Evolutionary conservation across 129 eudicot species (phyloP), one percentile per base, ranked within the genome.

Genomic region (Artemisia annua): DNA sequence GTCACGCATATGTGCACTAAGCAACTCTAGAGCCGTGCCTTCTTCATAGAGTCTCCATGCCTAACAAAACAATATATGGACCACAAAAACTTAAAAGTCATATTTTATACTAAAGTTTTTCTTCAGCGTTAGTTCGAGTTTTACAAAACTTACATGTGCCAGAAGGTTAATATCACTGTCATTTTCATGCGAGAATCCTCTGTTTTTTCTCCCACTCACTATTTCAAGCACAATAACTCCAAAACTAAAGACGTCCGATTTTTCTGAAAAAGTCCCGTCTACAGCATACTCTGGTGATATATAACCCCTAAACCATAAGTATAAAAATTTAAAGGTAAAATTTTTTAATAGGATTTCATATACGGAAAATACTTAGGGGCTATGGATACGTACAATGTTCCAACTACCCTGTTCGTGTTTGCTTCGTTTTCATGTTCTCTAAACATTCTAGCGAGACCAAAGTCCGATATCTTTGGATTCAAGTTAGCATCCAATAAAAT

Each of bases 271-370:
- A 11, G 55, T 65, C 5, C 83, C 83, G 8, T 59, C 57, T 7
- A 79, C 48, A 1, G 78, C 79, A 35, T 79, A 79, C 63, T 79
- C 83, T 17, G 83, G 79, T 8, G 79, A 60, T 58, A 79, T 65
- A 22, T 72, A 67, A 11, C 83, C 78, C 59, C 66, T 72, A 17
- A 49, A 66, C 15, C 4, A 51, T 44, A 49, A 17, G 9, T 5
- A 15, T n/a, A 2, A 10, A 5, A 48, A 4, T 18, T 49, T 3
- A 57, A 44, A 17, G 32, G 14, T 22, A 18, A n/a, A 1, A 24
- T 35, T 12, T 7, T 16, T 22, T 24, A 24, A 24, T 24, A 3
- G 3, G 5, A 12, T 17, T 24, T 24, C 28, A 24, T 24, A 24
- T 39, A 28, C 7, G 0, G 9, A 16, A 3, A 19, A 35, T 20